Percentiles rank a stretch among this genome's conserved stretches.
Conservation (phyloP, 345 rosid species). For the Gossypium sturtianum region DNA sequence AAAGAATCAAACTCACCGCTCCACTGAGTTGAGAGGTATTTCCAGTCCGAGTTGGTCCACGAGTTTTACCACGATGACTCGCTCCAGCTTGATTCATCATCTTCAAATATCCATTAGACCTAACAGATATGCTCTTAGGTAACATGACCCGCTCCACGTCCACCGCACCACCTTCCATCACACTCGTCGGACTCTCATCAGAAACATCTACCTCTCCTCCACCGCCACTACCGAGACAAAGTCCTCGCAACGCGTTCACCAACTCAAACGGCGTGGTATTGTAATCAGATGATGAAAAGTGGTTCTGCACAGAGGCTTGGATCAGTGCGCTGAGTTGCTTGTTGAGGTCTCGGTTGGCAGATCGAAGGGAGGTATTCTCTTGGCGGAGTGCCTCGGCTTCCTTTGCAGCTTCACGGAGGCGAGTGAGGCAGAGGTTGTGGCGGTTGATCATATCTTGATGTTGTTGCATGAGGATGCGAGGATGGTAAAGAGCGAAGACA, state of each 20-base stretch:
- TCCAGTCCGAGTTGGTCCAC: background rate
- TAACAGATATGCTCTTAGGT: conserved; percentile 52
- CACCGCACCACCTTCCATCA: conserved; percentile 22
- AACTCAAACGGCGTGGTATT: conserved; percentile 24
- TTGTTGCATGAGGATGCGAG: conserved; percentile 34
- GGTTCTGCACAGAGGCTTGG: conserved; percentile 29
- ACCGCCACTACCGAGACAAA: conserved; percentile 15
- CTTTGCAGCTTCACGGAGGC: conserved; percentile 33
- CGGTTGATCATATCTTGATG: conserved; percentile 47
- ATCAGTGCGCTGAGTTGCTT: conserved; percentile 30
- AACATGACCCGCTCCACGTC: conserved; percentile 32
- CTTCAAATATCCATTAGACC: conserved; percentile 46
- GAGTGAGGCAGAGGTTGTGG: conserved; percentile 36
- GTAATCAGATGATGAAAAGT: conserved; percentile 18
- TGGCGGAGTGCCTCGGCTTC: conserved; percentile 39
- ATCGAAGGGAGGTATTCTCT: conserved; percentile 40
- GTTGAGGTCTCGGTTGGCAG: conserved; percentile 41
- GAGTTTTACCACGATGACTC: background rate
- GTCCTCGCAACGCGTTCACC: conserved; percentile 22
- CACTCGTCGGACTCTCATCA: conserved; percentile 6
- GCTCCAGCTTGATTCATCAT: conserved; percentile 9
- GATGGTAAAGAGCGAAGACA: conserved; percentile 13
- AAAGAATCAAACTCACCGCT: conserved; percentile 2
- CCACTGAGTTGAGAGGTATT: conserved; percentile 6
- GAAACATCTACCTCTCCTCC: conserved; percentile 20